Base-by-base conservation (phyloP, 495 filamentous ascomycete species). In the Penicillium mononematosum region DNA sequence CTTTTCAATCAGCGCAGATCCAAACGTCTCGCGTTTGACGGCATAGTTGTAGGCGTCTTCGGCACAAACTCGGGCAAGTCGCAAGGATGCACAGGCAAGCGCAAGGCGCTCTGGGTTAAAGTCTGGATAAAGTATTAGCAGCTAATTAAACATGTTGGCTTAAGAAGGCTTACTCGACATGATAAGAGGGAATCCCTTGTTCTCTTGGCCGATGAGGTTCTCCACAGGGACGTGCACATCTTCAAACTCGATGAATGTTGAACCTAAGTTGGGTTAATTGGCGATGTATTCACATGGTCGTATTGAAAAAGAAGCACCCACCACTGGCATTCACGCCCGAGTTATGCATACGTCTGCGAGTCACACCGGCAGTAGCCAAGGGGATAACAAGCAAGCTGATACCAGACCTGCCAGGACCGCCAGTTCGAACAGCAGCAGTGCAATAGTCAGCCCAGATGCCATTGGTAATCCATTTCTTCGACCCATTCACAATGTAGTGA, bases 341-440 rank as follows among this genome's bases (percentile, higher is more conserved):
- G 71, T 95, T 93, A 24, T 81, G 81, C 25, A 90, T 95, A 77
- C 91, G 86, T 70, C 91, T 87, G 44, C 83, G 71, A 66, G 81
- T 74, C 19, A 84, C 74, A 1, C 81, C 81, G 2, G 64, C 52
- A n/a, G 72, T 67, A 34, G 71, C 62, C 46, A 82, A 60, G 3
- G 80, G 77, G 29, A 84, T 81, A 9, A 84, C 77, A 2, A 84
- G 71, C 36, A 83, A 58, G 31, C 76, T 80, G 29, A 84, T 75
- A 3, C 81, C 81, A 27, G 56, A 51, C 34, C 63, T 66, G 11
- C 81, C 80, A 16, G 74, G 59, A 3, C 77, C 79, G 17, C 81
- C 81, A 7, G 80, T 84, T 22, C 81, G 66, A 5, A 83, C 81
- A 24, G 80, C 81, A 50, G 81, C 75, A 2, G 80, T 84, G 31